Percentiles rank a stretch among this genome's conserved stretches.
phyloP scores from a whole-genome alignment of 768 basidiomycete species.

The Pleurotus cornucopiae region DNA sequence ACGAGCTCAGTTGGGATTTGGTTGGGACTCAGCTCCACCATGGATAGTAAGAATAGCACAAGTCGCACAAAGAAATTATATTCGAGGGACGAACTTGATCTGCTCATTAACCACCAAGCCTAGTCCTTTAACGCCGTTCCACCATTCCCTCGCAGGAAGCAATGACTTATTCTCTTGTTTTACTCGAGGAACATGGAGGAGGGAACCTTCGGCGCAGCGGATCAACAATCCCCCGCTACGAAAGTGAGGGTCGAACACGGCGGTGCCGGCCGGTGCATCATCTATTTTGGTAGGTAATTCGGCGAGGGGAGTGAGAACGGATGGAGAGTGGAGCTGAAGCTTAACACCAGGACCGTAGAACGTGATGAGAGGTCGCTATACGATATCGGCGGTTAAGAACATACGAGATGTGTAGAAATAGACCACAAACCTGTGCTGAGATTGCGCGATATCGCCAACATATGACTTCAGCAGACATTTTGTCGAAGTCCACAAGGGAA shows the following conservation, averaged over 20 bases:
- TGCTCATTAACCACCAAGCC: slow-evolving; percentile 12
- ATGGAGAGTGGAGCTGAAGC: slow-evolving; percentile 37
- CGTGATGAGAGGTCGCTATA: slow-evolving; percentile 6
- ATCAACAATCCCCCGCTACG: slow-evolving; percentile 37
- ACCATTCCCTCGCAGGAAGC: slow-evolving; percentile 65
- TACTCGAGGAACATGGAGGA: slow-evolving; percentile 50
- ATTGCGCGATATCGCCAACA: slow-evolving; percentile 58
- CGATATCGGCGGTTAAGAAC: neutral
- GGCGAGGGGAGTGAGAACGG: slow-evolving; percentile 11
- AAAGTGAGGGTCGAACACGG: slow-evolving; percentile 34
- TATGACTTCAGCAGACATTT: slow-evolving; percentile 53
- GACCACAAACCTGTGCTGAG: slow-evolving; percentile 55
- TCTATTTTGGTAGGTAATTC: neutral
- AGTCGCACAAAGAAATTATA: neutral
- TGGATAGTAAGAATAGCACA: no score
- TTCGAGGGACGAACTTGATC: neutral
- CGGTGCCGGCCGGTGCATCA: slow-evolving; percentile 31
- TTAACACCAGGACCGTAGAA: slow-evolving; percentile 1
- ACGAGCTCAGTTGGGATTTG: no score
- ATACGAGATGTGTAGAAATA: neutral
- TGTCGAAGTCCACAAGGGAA: slow-evolving; percentile 51
- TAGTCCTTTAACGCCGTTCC: slow-evolving; percentile 57
- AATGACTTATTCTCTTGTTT: slow-evolving; percentile 58
- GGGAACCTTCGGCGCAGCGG: slow-evolving; percentile 48
- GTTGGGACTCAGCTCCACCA: no score